Conservation (phyloP, 192 early-diverging fungal species). For the Podochytrium sp. region DNA sequence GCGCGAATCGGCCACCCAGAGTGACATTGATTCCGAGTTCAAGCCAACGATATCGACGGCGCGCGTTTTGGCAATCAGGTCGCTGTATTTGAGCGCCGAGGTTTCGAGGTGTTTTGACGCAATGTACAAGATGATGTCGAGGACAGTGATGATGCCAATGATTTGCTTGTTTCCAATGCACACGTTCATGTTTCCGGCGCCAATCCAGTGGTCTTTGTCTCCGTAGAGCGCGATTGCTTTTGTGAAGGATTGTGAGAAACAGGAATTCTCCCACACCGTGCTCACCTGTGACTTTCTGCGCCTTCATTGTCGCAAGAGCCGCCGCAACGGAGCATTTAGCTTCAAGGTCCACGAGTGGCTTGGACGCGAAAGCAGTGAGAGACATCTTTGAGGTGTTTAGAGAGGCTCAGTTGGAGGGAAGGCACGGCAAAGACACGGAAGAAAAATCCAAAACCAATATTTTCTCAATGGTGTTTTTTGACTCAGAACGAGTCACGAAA, state of each 20-base stretch:
- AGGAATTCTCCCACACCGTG: background rate
- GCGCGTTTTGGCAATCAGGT: background rate
- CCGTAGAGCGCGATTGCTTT: constrained; percentile 31
- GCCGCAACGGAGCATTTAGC: background rate
- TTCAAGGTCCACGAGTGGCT: constrained; percentile 18
- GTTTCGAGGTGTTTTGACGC: background rate
- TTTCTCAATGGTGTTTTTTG: too few relatives aligned
- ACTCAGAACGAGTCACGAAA: too few relatives aligned
- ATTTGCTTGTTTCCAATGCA: constrained; percentile 24
- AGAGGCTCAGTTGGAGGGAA: too few relatives aligned
- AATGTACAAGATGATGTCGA: constrained; percentile 32
- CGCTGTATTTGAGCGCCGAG: background rate
- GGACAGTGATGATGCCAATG: constrained; percentile 34
- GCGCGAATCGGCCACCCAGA: constrained; percentile 29
- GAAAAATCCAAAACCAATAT: too few relatives aligned
- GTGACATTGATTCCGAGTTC: constrained; percentile 21
- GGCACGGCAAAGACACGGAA: too few relatives aligned
- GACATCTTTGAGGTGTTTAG: too few relatives aligned
- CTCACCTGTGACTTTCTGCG: constrained; percentile 20
- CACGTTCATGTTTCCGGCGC: constrained; percentile 23
- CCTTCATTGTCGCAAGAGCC: constrained; percentile 13
- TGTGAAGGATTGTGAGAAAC: background rate
- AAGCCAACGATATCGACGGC: constrained; percentile 23
- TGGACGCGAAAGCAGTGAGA: background rate
- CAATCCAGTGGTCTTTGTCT: constrained; percentile 39